Conservation (phyloP, 2,329 filamentous ascomycete species). For the Escovopsis sp. region DNA sequence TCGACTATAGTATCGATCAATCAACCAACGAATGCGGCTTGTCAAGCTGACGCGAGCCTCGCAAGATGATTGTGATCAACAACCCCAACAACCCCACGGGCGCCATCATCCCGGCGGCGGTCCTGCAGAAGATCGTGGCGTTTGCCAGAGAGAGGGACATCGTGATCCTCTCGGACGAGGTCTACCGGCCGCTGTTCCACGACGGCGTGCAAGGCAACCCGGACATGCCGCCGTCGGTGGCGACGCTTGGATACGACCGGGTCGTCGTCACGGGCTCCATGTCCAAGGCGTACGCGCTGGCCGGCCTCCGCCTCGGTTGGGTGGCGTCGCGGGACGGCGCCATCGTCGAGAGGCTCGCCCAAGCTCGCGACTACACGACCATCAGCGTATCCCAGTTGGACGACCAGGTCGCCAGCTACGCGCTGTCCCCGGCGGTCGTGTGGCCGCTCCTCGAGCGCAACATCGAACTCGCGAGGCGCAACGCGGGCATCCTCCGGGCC, state of each 20-base stretch:
- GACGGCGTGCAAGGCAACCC: constrained; percentile 19
- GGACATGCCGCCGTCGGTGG: constrained; percentile 44
- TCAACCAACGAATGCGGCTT: too few relatives aligned
- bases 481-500: constrained; percentile 48
- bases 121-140: constrained; percentile 46
- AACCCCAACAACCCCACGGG: constrained; percentile 81
- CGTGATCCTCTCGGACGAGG: constrained; percentile 61
- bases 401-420: constrained; percentile 63
- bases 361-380: constrained; percentile 66
- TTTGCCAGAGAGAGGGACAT: constrained; percentile 50
- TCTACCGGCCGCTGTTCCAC: constrained; percentile 75
- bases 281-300: constrained; percentile 74
- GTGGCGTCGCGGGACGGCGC: constrained; percentile 49
- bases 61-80: constrained; percentile 34
- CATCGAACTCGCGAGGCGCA: constrained; percentile 46
- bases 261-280: constrained; percentile 64
- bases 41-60: not conserved
- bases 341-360: constrained; percentile 49
- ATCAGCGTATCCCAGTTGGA: constrained; percentile 77
- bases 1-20: too few relatives aligned
- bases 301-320: constrained; percentile 75
- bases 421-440: constrained; percentile 39
- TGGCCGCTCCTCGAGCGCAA: constrained; percentile 38
- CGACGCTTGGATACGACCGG: constrained; percentile 58
- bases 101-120: constrained; percentile 46